phyloP scores from a whole-genome alignment of 2,329 filamentous ascomycete species.

The Trichophyton benhamiae region DNA sequence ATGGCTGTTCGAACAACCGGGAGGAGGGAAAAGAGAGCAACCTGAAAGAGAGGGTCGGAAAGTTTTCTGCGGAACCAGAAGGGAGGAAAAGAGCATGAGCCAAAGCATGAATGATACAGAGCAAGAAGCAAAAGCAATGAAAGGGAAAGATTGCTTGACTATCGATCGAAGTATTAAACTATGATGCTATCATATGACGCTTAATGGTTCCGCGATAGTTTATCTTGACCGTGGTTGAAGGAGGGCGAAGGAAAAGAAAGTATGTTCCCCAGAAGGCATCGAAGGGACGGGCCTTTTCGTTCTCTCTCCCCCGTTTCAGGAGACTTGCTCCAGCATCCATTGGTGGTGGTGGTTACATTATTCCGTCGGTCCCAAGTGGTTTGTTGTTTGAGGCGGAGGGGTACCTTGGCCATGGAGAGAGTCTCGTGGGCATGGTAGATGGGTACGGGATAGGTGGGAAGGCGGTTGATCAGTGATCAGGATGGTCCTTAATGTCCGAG shows the following conservation, averaged over 20 bases:
- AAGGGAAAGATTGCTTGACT: neutral
- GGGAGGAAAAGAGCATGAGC: neutral
- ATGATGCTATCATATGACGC: neutral
- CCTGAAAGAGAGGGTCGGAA: neutral
- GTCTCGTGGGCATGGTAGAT: neutral
- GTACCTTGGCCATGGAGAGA: neutral
- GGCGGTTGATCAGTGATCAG: neutral
- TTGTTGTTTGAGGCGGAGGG: neutral
- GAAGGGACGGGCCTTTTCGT: neutral
- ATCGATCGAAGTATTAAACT: neutral
- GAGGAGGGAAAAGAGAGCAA: neutral
- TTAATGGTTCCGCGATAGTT: neutral
- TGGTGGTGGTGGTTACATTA: too few relatives aligned
- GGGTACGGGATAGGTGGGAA: neutral
- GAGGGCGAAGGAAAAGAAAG: neutral
- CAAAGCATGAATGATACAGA: too few relatives aligned
- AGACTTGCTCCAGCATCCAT: neutral
- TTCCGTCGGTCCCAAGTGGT: neutral
- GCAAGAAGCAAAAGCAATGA: neutral
- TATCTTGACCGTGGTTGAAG: neutral
- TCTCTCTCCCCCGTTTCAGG: neutral
- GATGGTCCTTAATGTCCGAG: constrained; percentile 1
- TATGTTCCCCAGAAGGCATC: neutral
- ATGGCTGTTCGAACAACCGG: neutral
- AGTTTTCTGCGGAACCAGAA: neutral